A percentile compares a stretch with the other conserved stretches of the same genome.
phyloP scores from a whole-genome alignment of 345 rosid species.

The Rhodamnia rubescens region DNA sequence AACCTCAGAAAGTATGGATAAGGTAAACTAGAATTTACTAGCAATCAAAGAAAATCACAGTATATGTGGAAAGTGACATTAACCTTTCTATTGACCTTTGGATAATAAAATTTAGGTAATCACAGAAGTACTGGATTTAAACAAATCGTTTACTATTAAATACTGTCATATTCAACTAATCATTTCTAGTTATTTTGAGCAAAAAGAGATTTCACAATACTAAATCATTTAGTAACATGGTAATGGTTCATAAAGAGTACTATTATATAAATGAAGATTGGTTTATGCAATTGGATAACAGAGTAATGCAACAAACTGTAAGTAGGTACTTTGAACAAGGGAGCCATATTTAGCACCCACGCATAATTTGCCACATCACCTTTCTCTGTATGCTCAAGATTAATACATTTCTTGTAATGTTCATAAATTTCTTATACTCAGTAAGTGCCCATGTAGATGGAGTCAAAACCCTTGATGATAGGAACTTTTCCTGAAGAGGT shows the following conservation, averaged over 20 bases:
- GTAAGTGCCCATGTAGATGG: neutral
- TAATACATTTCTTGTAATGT: neutral
- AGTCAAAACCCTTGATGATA: neutral
- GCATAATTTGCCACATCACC: neutral
- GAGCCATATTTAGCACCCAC: neutral
- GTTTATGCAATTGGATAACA: neutral
- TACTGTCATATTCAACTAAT: no score
- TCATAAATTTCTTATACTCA: neutral
- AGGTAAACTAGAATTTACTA: neutral
- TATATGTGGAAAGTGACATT: neutral
- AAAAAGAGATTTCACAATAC: no score
- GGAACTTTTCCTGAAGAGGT: neutral
- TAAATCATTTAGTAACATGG: no score
- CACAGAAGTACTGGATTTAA: no score
- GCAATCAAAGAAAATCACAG: neutral
- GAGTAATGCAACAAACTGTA: neutral
- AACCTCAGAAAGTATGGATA: neutral
- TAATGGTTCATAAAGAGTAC: no score
- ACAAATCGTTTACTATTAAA: no score
- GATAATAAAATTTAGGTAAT: neutral
- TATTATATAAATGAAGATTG: neutral
- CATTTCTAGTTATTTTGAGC: no score
- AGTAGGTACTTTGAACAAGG: neutral
- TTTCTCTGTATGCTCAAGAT: neutral
- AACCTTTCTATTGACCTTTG: neutral